Conservation (phyloP, 2,329 filamentous ascomycete species). For the Amauroascus niger region DNA sequence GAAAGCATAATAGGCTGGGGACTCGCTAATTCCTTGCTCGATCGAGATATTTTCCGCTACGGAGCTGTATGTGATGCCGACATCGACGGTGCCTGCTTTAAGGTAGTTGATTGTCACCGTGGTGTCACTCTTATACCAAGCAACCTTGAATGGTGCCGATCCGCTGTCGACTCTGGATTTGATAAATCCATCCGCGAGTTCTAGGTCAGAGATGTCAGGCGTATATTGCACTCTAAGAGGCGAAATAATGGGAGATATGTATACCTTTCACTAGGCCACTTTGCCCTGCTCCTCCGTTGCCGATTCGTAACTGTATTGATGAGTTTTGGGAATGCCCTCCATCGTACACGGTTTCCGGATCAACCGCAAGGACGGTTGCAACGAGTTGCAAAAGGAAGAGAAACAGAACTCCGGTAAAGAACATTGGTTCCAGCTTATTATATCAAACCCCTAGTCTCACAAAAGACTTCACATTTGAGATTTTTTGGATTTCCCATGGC, state of each 20-base stretch:
- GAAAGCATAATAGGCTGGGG: slow-evolving; percentile 36
- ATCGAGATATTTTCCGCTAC: slow-evolving; percentile 39
- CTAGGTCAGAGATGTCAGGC: slow-evolving; percentile 14
- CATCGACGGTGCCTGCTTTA: slow-evolving; percentile 31
- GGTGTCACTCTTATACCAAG: slow-evolving; percentile 41
- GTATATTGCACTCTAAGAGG: not conserved
- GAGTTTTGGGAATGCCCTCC: slow-evolving; percentile 3
- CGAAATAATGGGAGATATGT: slow-evolving; percentile 8
- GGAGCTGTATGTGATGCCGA: slow-evolving; percentile 41
- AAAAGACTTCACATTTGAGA: too few relatives aligned
- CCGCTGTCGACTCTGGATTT: slow-evolving; percentile 23
- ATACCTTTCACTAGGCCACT: slow-evolving; percentile 24
- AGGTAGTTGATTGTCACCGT: slow-evolving; percentile 40
- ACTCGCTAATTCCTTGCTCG: slow-evolving; percentile 29
- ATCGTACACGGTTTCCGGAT: slow-evolving; percentile 10
- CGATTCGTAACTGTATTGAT: slow-evolving; percentile 23
- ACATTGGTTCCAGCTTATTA: not conserved
- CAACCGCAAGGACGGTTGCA: slow-evolving; percentile 1
- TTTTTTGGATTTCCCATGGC: not conserved
- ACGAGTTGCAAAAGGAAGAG: slow-evolving; percentile 1
- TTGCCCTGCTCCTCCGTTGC: slow-evolving; percentile 29
- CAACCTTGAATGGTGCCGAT: slow-evolving; percentile 33
- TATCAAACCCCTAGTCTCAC: not conserved
- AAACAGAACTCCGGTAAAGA: not conserved
- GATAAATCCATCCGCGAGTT: slow-evolving; percentile 33